Percentiles rank a stretch among this genome's conserved stretches.
Conservation (phyloP, 148 eudicot genomes). For the Simmondsia chinensis region DNA sequence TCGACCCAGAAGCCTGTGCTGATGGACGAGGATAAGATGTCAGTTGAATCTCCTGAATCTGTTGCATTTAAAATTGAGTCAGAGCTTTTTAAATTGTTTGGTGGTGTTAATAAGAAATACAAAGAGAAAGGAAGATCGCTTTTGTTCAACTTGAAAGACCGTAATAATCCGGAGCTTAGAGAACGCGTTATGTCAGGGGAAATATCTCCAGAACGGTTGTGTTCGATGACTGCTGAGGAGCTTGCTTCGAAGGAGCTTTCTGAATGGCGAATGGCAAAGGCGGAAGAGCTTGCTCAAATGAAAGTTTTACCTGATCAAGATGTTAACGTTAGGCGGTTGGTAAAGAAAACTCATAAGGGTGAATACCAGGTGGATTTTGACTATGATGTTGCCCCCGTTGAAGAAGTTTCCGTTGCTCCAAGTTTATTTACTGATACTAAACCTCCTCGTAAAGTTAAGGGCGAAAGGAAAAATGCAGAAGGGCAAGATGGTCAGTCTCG, state of each 20-base stretch:
- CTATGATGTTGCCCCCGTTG: conserved; percentile 41
- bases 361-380: conserved; percentile 86
- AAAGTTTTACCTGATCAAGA: conserved; percentile 79
- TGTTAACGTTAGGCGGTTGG: conserved; percentile 69
- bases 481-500: conserved; percentile 35
- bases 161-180: conserved; percentile 76
- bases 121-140: conserved; percentile 92
- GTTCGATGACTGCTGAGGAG: conserved; percentile 97
- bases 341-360: conserved; percentile 97
- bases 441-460: conserved; percentile 15
- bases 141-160: conserved; percentile 86
- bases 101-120: conserved; percentile 93
- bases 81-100: conserved; percentile 80
- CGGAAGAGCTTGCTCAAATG: conserved; percentile 75
- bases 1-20: conserved; percentile 19
- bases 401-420: conserved; percentile 41
- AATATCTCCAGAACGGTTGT: conserved; percentile 69
- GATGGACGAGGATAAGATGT: conserved; percentile 17
- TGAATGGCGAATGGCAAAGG: conserved; percentile 94
- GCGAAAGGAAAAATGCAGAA: conserved; percentile 17
- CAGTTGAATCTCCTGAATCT: conserved; percentile 34
- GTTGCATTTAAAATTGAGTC: conserved; percentile 63
- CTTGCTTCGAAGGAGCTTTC: conserved; percentile 96
- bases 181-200: conserved; percentile 87
- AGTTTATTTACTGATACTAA: conserved; percentile 10